Base-by-base conservation (phyloP, 1,139 yeast genomes). In the Blastobotrys malaysiensis region DNA sequence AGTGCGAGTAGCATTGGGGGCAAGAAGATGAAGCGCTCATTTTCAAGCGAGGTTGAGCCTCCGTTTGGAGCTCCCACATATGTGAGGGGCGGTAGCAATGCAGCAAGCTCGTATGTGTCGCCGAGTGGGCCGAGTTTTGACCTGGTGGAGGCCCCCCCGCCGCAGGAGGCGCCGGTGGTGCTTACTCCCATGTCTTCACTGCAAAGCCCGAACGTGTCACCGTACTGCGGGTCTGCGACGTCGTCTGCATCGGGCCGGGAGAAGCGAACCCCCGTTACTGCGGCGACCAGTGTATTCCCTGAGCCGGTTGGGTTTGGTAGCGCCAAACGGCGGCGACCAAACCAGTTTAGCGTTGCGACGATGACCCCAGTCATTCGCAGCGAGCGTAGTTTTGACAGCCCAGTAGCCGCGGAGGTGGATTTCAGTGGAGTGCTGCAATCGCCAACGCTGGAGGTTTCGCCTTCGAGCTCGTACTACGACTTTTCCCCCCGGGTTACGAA, bases 131-230 rank as follows among this genome's bases (percentile, higher is more conserved):
- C 39, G 7, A 31, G 16, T 16, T 31, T 31, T 31, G 39, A 31
- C 39, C 3, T 31, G 11, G 11, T 31, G n/a, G 39, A 31, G n/a
- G 39, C 16, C n/a, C n/a, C n/a, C n/a, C n/a, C n/a, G 39, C 13
- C 16, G 16, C 39, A 13, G 5, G 39, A 31, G 39, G 39, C 16
- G 3, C 48, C 49, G 2, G 22, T 48, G 21, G 43, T 57, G 44
- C 47, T 57, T 45, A 57, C 59, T 11, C 59, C 59, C 21, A 46
- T 53, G 50, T 55, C 57, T 6, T 56, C 52, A 4, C 44, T 55
- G 39, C 53, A 52, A 16, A 52, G 57, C 20, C 57, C 59, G 18
- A 46, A 52, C 9, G 45, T 56, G 26, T 55, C 59, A 21, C 55
- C 55, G 1, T 53, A 50, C 22, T 24, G 49, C 11, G 52, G 55